Percentiles rank a stretch among this genome's conserved stretches.
phyloP scores from a whole-genome alignment of 2,329 filamentous ascomycete species.

The Canariomyces notabilis region DNA sequence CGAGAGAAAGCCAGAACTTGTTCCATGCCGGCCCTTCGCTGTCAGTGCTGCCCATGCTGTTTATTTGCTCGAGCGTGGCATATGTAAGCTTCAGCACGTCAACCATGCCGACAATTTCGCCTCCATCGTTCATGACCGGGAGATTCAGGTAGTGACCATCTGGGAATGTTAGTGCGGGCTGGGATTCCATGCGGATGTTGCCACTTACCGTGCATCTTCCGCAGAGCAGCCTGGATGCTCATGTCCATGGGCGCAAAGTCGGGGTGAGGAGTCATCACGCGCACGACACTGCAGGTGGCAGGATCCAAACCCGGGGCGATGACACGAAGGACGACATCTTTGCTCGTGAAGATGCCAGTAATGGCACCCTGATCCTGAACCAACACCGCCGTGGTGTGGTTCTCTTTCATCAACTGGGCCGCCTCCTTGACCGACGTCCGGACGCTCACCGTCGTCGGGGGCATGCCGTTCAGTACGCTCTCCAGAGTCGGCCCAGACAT shows the following conservation, averaged over 20 bases:
- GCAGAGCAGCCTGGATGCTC: constrained; percentile 95
- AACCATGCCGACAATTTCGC: constrained; percentile 99
- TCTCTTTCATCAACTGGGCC: constrained; percentile 94
- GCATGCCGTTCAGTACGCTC: constrained; percentile 84
- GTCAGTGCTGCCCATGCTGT: constrained; percentile 84
- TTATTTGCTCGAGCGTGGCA: constrained; percentile 94
- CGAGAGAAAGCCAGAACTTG: constrained; percentile 97
- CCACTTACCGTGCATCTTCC: constrained; percentile 95
- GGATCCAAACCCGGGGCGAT: constrained; percentile 96
- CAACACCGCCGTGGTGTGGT: constrained; percentile 92
- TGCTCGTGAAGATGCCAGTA: constrained; percentile 98
- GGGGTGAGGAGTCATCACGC: constrained; percentile 98
- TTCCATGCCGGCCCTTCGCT: constrained; percentile 97
- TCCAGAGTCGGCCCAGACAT: constrained; percentile 98
- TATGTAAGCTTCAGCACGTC: constrained; percentile 98
- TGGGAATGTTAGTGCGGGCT: constrained; percentile 36
- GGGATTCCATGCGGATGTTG: not conserved
- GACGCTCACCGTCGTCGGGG: constrained; percentile 91
- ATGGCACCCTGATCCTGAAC: constrained; percentile 97
- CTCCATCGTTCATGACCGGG: constrained; percentile 94
- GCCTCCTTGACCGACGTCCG: constrained; percentile 95
- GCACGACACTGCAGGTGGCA: constrained; percentile 90
- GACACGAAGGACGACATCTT: constrained; percentile 95
- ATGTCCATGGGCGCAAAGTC: constrained; percentile 99
- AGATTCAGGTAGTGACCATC: constrained; percentile 98